Evolutionary conservation across 1,284 basidiomycete species (phyloP), one percentile per base, ranked within the genome.

Genomic region (Limonomyces culmigenus): DNA sequence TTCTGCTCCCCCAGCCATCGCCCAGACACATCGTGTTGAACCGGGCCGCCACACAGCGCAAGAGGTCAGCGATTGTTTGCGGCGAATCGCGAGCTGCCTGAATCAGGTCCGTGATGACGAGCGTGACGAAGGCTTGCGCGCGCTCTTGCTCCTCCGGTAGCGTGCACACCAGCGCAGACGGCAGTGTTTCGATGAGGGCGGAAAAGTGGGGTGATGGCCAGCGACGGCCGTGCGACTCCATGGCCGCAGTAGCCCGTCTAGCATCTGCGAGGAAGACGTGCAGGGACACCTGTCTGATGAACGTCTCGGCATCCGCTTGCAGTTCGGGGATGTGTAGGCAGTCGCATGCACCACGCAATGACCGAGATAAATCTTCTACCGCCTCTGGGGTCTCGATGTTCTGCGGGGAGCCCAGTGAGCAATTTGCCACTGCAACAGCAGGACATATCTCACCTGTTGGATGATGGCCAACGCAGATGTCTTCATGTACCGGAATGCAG

Each of bases 11-110:
- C 89, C 88, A 92, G 1, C 83, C 69, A 47, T 89, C 87, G 42
- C 93, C 88, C 39, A 89, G 69, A 50, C 91, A 93, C 16, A 93
- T 63, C 2, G 79, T 74, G 35, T 70, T 76, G 56, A 93, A 83
- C 12, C 85, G 72, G 42, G 70, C 72, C 3, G 81, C 74, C 35
- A 96, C 65, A 42, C 86, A 76, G 47, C 86, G 75, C 33, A 93
- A 56, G 36, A 80, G 71, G 15, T 59, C 59, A 35, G 71, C 60
- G 38, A 76, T 59, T 38, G 85, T 80, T 36, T 67, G 62, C 34
- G 51, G 52, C 19, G 54, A 56, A 29, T 57, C 56, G 10, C 63
- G 66, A 55, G 74, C 62, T 3, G 54, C 48, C n/a, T n/a, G n/a
- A 10, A 84, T 66, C 29, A 92, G 65, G 43, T 87, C 78, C 36